A percentile compares a stretch with the other conserved stretches of the same genome.
Evolutionary conservation across 108 stramenopile species (phyloP).

Genomic region (Asterionellopsis glacialis): DNA sequence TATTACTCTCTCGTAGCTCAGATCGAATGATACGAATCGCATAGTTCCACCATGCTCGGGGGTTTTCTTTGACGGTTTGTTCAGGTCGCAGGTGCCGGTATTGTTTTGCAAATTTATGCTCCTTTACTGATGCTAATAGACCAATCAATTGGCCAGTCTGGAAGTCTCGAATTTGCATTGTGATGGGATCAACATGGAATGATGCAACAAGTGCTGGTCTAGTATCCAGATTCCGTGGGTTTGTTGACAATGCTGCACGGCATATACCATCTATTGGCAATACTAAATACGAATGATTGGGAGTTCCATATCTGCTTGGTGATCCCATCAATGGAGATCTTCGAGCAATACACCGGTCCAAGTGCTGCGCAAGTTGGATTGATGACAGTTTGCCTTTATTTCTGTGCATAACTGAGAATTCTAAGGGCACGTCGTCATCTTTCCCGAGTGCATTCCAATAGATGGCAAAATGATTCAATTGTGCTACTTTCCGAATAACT

Average conservation of each 20-base stretch:
- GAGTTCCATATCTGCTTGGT: slow-evolving; percentile 3
- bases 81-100: slow-evolving; percentile 45
- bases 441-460: slow-evolving; percentile 54
- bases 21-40: slow-evolving; percentile 30
- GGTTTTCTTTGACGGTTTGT: slow-evolving; percentile 27
- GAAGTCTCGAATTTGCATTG: slow-evolving; percentile 37
- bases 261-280: slow-evolving; percentile 41
- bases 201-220: slow-evolving; percentile 24
- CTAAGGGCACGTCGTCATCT: slow-evolving; percentile 23
- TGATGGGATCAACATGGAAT: slow-evolving; percentile 24
- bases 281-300: slow-evolving; percentile 45
- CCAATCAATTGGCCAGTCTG: slow-evolving; percentile 35
- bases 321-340: slow-evolving; percentile 22
- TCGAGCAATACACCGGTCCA: slow-evolving; percentile 41
- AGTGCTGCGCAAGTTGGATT: slow-evolving; percentile 16
- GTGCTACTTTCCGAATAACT: slow-evolving; percentile 44
- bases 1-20: slow-evolving; percentile 35
- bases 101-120: slow-evolving; percentile 35
- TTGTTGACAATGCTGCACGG: slow-evolving; percentile 27
- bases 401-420: slow-evolving; percentile 31
- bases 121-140: slow-evolving; percentile 28
- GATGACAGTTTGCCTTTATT: slow-evolving; percentile 3
- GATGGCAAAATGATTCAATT: slow-evolving; percentile 56
- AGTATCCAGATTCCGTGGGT: slow-evolving; percentile 14
- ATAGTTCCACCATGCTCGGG: slow-evolving; percentile 57